Conservation (phyloP, 1,139 yeast genomes). For the Suhomyces terraborum region DNA sequence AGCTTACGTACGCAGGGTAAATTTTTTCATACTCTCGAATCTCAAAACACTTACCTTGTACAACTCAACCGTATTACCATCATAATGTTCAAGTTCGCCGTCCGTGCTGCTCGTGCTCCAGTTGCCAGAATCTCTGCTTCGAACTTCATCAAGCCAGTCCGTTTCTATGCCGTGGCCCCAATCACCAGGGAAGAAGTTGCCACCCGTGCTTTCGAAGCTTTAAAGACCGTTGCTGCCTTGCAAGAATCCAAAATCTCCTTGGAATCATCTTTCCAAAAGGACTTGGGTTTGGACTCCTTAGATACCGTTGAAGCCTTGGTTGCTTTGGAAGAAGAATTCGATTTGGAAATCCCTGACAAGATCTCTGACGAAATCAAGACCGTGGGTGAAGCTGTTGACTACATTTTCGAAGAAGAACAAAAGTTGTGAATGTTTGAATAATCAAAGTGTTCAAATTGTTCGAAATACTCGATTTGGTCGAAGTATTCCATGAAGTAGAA, state of each 20-base stretch:
- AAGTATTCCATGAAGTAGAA: background rate
- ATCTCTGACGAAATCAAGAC: constrained; percentile 69
- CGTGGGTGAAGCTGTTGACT: constrained; percentile 67
- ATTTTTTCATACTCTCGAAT: constrained; percentile 7
- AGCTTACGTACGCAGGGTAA: constrained; percentile 8
- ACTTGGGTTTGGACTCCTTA: constrained; percentile 68
- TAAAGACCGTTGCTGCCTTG: constrained; percentile 53
- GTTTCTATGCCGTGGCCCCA: constrained; percentile 52
- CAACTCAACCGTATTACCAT: constrained; percentile 2
- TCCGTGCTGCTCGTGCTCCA: constrained; percentile 43
- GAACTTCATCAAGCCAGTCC: constrained; percentile 35
- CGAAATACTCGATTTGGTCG: too few species aligned
- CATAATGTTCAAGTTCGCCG: constrained; percentile 31
- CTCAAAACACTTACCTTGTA: background rate
- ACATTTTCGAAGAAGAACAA: constrained; percentile 53
- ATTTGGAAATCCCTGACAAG: constrained; percentile 68
- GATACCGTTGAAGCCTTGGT: constrained; percentile 73
- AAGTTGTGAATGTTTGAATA: constrained; percentile 33
- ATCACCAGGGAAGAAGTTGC: constrained; percentile 51
- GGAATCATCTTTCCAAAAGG: constrained; percentile 58
- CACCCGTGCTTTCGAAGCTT: constrained; percentile 51
- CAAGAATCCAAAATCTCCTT: constrained; percentile 47
- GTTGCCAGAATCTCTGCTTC: constrained; percentile 30
- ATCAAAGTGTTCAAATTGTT: too few species aligned
- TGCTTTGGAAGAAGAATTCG: constrained; percentile 73